Percentiles rank a stretch among this genome's conserved stretches.
phyloP scores from a whole-genome alignment of 2,329 filamentous ascomycete genomes.

The Basipetospora chlamydospora region DNA sequence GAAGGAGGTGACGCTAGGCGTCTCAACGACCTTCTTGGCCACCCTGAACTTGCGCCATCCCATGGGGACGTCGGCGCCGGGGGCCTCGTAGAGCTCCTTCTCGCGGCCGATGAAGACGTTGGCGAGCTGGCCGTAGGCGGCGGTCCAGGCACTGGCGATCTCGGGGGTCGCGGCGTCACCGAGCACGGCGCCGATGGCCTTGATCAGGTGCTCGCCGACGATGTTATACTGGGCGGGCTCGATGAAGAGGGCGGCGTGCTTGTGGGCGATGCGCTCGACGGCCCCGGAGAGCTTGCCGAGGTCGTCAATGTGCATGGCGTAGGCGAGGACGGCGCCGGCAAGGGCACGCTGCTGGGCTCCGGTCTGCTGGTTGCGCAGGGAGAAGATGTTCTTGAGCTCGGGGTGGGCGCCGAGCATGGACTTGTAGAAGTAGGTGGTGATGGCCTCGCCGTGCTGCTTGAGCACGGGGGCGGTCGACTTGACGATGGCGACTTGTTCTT shows the following conservation, averaged over 20 bases:
- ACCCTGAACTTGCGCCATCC: constrained; percentile 41
- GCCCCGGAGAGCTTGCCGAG: constrained; percentile 40
- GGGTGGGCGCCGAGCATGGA: constrained; percentile 52
- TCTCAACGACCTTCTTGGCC: constrained; percentile 45
- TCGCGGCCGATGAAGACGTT: constrained; percentile 56
- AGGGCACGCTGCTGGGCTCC: constrained; percentile 57
- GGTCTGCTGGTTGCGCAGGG: constrained; percentile 51
- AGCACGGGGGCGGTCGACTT: constrained; percentile 65
- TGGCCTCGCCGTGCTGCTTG: constrained; percentile 49
- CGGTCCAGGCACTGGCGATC: constrained; percentile 55
- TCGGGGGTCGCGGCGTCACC: constrained; percentile 52
- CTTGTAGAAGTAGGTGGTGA: constrained; percentile 60
- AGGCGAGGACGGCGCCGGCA: constrained; percentile 54
- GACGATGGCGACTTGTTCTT: constrained; percentile 53
- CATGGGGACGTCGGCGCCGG: constrained; percentile 22
- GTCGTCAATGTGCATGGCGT: constrained; percentile 59
- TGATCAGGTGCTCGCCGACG: constrained; percentile 54
- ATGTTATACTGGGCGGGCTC: constrained; percentile 54
- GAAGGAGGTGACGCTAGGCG: constrained; percentile 48
- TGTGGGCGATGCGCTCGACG: constrained; percentile 58
- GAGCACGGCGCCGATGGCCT: constrained; percentile 52
- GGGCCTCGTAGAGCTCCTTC: constrained; percentile 40
- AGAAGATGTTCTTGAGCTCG: constrained; percentile 55
- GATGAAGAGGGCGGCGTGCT: constrained; percentile 60
- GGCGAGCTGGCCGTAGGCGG: constrained; percentile 58